Conservation (phyloP, 345 rosid genomes). For the Chamaenerion angustifolium region DNA sequence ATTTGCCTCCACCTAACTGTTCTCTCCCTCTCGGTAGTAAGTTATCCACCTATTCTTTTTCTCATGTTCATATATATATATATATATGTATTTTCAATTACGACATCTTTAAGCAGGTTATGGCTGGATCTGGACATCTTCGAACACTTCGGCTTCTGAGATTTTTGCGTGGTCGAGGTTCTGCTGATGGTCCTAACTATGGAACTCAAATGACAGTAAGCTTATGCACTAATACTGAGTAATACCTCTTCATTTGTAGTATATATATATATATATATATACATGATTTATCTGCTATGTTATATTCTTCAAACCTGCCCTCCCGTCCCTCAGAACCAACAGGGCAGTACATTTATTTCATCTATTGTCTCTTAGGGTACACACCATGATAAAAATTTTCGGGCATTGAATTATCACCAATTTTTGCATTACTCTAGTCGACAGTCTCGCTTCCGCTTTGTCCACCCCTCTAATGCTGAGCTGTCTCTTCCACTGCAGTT, state of each 20-base stretch:
- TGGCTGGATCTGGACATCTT: slow-evolving; percentile 97
- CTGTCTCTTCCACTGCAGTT: too few relatives aligned
- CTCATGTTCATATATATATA: background rate
- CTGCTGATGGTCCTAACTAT: slow-evolving; percentile 75
- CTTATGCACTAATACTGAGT: slow-evolving; percentile 2
- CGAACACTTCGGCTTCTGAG: slow-evolving; percentile 69
- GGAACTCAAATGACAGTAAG: slow-evolving; percentile 94
- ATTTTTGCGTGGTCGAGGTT: slow-evolving; percentile 63
- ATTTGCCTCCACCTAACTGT: slow-evolving; percentile 78
- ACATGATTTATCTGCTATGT: too few relatives aligned
- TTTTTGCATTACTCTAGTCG: too few relatives aligned
- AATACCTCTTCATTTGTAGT: background rate
- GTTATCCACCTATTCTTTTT: slow-evolving; percentile 8
- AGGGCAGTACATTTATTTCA: too few relatives aligned
- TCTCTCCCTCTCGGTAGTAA: slow-evolving; percentile 83
- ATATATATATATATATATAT: background rate
- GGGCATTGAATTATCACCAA: too few relatives aligned
- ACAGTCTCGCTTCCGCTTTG: too few relatives aligned
- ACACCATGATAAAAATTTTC: too few relatives aligned
- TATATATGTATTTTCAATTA: too few relatives aligned
- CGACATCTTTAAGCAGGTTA: slow-evolving; percentile 34
- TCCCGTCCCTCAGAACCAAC: too few relatives aligned
- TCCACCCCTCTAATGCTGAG: too few relatives aligned
- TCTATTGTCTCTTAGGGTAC: too few relatives aligned
- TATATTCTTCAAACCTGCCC: too few relatives aligned